Base-by-base conservation (phyloP, 345 rosid species). In the Salix viminalis region DNA sequence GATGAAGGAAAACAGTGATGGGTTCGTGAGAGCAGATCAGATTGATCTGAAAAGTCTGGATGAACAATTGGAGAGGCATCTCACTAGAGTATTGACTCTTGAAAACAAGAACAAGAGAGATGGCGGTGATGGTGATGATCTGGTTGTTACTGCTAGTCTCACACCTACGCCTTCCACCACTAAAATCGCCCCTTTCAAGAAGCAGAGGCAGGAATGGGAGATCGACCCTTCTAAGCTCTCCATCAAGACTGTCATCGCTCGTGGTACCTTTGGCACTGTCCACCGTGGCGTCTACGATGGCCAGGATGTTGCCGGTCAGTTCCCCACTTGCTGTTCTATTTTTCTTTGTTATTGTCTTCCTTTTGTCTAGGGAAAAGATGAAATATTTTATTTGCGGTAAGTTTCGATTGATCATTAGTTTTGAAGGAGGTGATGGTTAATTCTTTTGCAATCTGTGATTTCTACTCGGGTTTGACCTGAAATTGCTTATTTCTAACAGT, bases 181-280 rank as follows among this genome's bases (percentile, higher is more conserved):
- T 1, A 79, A 73, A 2, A 7, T 64, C 26, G 9, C n/a, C 18
- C 39, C 79, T 6, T 48, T 46, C 26, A 54, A 32, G 86, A 85
- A 48, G 76, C 88, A 86, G 71, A 89, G 91, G 76, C 90, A 77
- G 76, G 99, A 89, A 69, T 96, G 98, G 99, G 98, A 96, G 93
- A 92, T 94, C 89, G 98, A 96, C 64, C 94, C 97, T 75, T 81
- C 94, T 77, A 92, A 92, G 85, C 97, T 96, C 62, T 69, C 90
- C 67, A 86, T 96, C 93, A 94, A 86, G 85, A 66, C 84, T 65
- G 97, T 91, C 87, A 91, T 96, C 84, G 98, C 97, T 10, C 97
- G 99, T 54, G 99, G 99, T 75, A 92, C 99, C 39, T 96, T 96
- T 50, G 98, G 98, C 60, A 92, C 97, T 67, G 97, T 96, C 79